Evolutionary conservation across 805 yeast genomes (phyloP).

Genomic region (Myxozyma geophila): DNA sequence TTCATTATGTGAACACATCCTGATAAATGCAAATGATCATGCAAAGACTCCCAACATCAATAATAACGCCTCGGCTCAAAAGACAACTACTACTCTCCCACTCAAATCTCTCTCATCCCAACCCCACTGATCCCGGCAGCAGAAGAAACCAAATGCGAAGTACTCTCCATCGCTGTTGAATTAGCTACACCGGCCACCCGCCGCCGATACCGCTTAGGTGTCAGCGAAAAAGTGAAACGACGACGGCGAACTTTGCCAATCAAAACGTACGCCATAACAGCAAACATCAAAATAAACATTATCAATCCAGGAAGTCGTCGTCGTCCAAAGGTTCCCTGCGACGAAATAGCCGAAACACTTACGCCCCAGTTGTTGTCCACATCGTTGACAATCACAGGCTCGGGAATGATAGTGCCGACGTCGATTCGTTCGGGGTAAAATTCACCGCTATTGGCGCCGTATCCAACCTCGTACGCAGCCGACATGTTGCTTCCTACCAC

Average conservation of each 20-base stretch:
- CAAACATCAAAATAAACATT: slow-evolving; percentile 26
- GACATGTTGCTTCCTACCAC: neutral
- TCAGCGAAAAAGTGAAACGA: slow-evolving; percentile 22
- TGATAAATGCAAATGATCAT: neutral
- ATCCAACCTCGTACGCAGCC: slow-evolving; percentile 20
- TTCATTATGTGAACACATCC: neutral
- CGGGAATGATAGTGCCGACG: slow-evolving; percentile 15
- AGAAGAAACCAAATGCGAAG: neutral
- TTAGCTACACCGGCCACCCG: slow-evolving; percentile 19
- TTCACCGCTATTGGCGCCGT: slow-evolving; percentile 28
- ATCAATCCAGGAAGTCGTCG: slow-evolving; percentile 33
- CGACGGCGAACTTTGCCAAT: slow-evolving; percentile 30
- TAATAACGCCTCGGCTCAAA: neutral
- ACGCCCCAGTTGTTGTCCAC: slow-evolving; percentile 9
- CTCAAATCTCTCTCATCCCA: slow-evolving; percentile 4
- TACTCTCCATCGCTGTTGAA: slow-evolving; percentile 3
- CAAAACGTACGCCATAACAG: slow-evolving; percentile 27
- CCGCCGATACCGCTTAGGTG: slow-evolving; percentile 32
- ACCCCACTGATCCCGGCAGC: neutral
- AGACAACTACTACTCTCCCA: neutral
- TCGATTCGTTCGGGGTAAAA: slow-evolving; percentile 16
- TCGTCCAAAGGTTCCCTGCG: slow-evolving; percentile 27
- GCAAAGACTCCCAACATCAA: neutral
- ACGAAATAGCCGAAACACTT: slow-evolving; percentile 8
- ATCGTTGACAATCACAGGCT: slow-evolving; percentile 11